Evolutionary conservation across 2,329 filamentous ascomycete genomes (phyloP).

Genomic region (Calonectria fujianensis): DNA sequence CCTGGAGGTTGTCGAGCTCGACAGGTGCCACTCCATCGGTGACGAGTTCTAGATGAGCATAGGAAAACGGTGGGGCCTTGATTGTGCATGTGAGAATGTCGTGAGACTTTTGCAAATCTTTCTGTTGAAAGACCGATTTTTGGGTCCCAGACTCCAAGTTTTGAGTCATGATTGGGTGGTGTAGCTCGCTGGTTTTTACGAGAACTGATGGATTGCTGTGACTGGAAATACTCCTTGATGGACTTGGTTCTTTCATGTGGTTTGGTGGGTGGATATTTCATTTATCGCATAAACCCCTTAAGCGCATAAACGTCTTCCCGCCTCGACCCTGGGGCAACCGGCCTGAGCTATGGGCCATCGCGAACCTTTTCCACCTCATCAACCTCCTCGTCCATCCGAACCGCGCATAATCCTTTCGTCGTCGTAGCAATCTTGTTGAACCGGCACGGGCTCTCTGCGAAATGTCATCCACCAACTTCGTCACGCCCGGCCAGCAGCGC

Average conservation of each 20-base stretch:
- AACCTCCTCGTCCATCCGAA: slow-evolving; percentile 12
- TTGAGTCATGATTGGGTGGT: slow-evolving; percentile 49
- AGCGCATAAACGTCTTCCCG: slow-evolving; percentile 43
- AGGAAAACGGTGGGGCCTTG: slow-evolving; percentile 72
- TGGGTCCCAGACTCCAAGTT: slow-evolving; percentile 42
- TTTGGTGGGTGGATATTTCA: slow-evolving; percentile 26
- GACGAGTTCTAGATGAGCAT: slow-evolving; percentile 72
- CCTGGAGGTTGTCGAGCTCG: slow-evolving; percentile 76
- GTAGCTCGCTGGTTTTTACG: not conserved
- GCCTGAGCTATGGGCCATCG: slow-evolving; percentile 12
- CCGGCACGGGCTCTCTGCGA: not conserved
- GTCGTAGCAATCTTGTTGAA: not conserved
- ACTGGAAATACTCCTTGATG: not conserved
- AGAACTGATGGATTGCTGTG: not conserved
- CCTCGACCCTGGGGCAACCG: slow-evolving; percentile 33
- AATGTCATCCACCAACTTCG: slow-evolving; percentile 76
- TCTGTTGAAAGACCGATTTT: slow-evolving; percentile 56
- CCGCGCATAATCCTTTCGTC: not conserved
- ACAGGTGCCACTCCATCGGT: slow-evolving; percentile 53
- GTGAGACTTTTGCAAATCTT: slow-evolving; percentile 63
- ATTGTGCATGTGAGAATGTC: slow-evolving; percentile 72
- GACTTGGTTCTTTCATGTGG: slow-evolving; percentile 2
- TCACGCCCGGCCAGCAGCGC: slow-evolving; percentile 85
- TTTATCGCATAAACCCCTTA: slow-evolving; percentile 49
- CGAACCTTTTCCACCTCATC: slow-evolving; percentile 29